Conservation (phyloP, 1,284 basidiomycete genomes). For the Termitomyces sp. region DNA sequence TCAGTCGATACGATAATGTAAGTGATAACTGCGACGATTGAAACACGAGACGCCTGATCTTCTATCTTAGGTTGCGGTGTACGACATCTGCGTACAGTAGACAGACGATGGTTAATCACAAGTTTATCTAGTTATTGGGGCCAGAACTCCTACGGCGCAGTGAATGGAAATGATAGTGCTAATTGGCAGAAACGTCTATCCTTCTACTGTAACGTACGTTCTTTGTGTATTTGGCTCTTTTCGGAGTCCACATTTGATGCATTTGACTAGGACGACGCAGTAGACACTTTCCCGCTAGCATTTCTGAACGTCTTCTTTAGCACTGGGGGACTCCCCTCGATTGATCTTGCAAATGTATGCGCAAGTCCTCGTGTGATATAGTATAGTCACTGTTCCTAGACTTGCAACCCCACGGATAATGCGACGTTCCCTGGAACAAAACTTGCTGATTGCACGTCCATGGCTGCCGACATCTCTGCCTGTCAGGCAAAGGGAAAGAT, state of each 20-base stretch:
- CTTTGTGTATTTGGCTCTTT: neutral
- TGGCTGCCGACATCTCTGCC: conserved; percentile 50
- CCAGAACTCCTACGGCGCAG: conserved; percentile 63
- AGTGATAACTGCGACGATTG: conserved; percentile 14
- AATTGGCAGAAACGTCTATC: conserved; percentile 53
- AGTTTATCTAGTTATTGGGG: conserved; percentile 49
- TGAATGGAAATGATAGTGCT: conserved; percentile 38
- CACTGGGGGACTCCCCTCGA: conserved; percentile 49
- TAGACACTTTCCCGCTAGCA: conserved; percentile 59
- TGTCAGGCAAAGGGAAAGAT: conserved; percentile 63
- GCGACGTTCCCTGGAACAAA: conserved; percentile 52
- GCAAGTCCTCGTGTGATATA: neutral
- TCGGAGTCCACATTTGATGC: neutral
- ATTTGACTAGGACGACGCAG: conserved; percentile 43
- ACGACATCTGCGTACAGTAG: conserved; percentile 19
- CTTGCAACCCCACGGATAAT: conserved; percentile 50
- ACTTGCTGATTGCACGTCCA: conserved; percentile 47
- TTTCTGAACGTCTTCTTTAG: conserved; percentile 61
- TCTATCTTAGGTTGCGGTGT: conserved; percentile 46
- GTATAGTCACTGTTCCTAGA: conserved; percentile 28
- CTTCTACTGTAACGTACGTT: conserved; percentile 51
- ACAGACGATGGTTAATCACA: conserved; percentile 8
- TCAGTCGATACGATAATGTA: conserved; percentile 59
- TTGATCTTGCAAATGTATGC: conserved; percentile 58
- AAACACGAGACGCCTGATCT: neutral